These are phyloP conservation scores for Penicillium silybi DNA, from an alignment of 495 filamentous ascomycete genomes.

Conservation along the genomic window DNA sequence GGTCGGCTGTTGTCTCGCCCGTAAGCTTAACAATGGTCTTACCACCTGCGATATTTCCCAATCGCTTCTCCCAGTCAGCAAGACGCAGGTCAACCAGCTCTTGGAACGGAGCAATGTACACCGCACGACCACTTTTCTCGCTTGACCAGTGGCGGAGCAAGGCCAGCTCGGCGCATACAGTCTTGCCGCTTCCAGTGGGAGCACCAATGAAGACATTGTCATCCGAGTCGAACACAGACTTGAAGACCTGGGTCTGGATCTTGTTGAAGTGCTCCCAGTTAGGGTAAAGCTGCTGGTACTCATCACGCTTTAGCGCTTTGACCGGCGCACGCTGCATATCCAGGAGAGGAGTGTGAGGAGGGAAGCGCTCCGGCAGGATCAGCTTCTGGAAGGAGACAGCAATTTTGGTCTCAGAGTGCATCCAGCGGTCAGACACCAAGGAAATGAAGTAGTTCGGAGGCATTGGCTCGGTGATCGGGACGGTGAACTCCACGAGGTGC, in stretches of 20 bases:
- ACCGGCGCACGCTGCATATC: conserved; percentile 90
- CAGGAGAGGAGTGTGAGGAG: conserved; percentile 82
- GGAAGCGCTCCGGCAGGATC: conserved; percentile 91
- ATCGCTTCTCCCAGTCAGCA: conserved; percentile 77
- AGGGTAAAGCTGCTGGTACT: conserved; percentile 78
- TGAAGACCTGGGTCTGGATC: conserved; percentile 95
- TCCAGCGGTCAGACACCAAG: conserved; percentile 91
- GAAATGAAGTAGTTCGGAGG: conserved; percentile 98
- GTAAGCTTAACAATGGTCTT: conserved; percentile 93
- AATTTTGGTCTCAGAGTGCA: conserved; percentile 93
- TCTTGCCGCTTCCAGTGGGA: conserved; percentile 92
- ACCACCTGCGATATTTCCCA: conserved; percentile 69
- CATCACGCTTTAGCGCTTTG: conserved; percentile 77
- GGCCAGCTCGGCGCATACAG: conserved; percentile 92
- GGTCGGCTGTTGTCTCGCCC: conserved; percentile 86
- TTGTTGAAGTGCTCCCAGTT: conserved; percentile 92
- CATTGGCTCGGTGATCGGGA: conserved; percentile 95
- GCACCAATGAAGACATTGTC: conserved; percentile 91
- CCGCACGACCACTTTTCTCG: conserved; percentile 67
- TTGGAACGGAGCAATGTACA: conserved; percentile 96
- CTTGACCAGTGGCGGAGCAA: conserved; percentile 81
- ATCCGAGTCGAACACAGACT: conserved; percentile 81
- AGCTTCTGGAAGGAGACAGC: conserved; percentile 93
- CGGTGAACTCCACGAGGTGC: conserved; percentile 96
- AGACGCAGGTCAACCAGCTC: conserved; percentile 79